These are phyloP conservation scores for Dentipellis fragilis DNA, from an alignment of 768 basidiomycete genomes.

Conservation along the genomic window DNA sequence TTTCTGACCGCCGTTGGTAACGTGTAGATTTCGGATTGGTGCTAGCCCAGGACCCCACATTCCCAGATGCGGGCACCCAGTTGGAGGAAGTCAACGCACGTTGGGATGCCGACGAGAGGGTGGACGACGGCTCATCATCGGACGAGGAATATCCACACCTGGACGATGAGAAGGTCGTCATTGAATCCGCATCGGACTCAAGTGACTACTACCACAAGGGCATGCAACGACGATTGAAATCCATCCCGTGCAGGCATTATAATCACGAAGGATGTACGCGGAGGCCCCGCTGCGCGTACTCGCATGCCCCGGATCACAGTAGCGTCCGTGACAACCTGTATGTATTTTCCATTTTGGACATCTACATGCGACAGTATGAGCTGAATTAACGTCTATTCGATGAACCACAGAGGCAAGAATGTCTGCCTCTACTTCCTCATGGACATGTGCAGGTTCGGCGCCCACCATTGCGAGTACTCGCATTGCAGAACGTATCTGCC, in stretches of 20 bases:
- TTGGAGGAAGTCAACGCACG: slow-evolving; percentile 9
- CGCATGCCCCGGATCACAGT: slow-evolving; percentile 45
- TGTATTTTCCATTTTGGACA: slow-evolving; percentile 13
- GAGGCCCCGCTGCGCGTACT: slow-evolving; percentile 34
- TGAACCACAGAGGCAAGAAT: slow-evolving; percentile 35
- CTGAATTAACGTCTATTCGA: not conserved
- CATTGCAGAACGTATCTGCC: slow-evolving; percentile 38
- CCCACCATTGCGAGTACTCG: slow-evolving; percentile 33
- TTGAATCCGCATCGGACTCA: slow-evolving; percentile 39
- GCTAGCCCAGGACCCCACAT: slow-evolving; percentile 19
- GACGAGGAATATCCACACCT: slow-evolving; percentile 14
- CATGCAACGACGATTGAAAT: slow-evolving; percentile 19
- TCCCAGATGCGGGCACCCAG: slow-evolving; percentile 12
- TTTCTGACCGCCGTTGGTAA: not conserved
- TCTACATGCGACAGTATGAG: not conserved
- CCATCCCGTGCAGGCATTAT: slow-evolving; percentile 44
- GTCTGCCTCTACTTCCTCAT: slow-evolving; percentile 35
- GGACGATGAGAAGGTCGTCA: slow-evolving; percentile 24
- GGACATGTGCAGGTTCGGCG: slow-evolving; percentile 29
- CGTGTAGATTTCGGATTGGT: slow-evolving; percentile 20
- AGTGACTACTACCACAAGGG: slow-evolving; percentile 44
- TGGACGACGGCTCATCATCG: not conserved
- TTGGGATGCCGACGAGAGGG: not conserved
- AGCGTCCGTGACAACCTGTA: slow-evolving; percentile 49
- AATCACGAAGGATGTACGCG: slow-evolving; percentile 41